Evolutionary conservation across 1,284 basidiomycete species (phyloP).

Genomic region (Sanguinoderma infundibulare): DNA sequence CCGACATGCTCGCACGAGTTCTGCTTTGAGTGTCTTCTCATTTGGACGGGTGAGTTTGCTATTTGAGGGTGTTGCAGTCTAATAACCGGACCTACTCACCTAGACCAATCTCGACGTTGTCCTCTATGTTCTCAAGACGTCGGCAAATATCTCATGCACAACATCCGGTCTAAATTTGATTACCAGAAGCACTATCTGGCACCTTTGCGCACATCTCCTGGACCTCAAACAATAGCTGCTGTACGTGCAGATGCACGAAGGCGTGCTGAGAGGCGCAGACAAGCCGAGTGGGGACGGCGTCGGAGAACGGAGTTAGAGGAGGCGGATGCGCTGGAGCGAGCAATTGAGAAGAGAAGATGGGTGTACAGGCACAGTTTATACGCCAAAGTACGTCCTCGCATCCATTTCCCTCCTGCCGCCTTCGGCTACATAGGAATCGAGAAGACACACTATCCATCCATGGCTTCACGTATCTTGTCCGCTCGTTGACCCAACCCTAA

Average conservation of each 20-base stretch:
- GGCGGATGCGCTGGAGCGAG: conserved; percentile 66
- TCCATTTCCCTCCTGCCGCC: background rate
- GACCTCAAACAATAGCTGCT: conserved; percentile 39
- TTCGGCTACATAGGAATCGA: background rate
- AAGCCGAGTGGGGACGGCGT: conserved; percentile 56
- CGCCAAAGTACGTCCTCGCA: conserved; percentile 67
- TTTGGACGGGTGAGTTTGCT: conserved; percentile 76
- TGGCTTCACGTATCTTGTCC: background rate
- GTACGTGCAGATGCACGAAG: conserved; percentile 33
- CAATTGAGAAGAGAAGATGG: conserved; percentile 59
- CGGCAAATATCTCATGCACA: conserved; percentile 81
- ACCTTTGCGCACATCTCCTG: conserved; percentile 61
- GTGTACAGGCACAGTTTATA: conserved; percentile 79
- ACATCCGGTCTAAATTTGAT: conserved; percentile 75
- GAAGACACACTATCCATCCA: background rate
- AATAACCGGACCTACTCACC: background rate
- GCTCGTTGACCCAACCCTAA: conserved; percentile 14
- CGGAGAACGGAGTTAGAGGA: conserved; percentile 51
- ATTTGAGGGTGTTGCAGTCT: background rate
- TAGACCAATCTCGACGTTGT: conserved; percentile 78
- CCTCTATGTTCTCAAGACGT: conserved; percentile 81
- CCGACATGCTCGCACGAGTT: conserved; percentile 87
- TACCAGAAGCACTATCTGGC: conserved; percentile 81
- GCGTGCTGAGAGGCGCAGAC: conserved; percentile 42
- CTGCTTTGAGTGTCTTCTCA: conserved; percentile 85